Evolutionary conservation across 768 basidiomycete species (phyloP), one percentile per base, ranked within the genome.

Genomic region (Termitomyces eurrhizus): DNA sequence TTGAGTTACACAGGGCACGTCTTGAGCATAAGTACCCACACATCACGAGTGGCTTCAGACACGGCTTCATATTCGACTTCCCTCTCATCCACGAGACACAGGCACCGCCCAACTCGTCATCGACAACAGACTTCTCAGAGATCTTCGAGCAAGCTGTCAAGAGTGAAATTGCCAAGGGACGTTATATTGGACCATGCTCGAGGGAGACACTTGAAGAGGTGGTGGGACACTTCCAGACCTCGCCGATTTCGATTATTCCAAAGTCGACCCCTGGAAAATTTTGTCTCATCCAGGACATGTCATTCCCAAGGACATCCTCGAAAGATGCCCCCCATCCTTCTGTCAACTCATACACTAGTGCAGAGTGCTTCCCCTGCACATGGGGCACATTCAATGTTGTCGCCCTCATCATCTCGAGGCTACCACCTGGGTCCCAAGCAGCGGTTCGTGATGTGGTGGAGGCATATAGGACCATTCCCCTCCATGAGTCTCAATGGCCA

Each of bases 301-400:
- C 68, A 0, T 70, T 64, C 29, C 67, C 46, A 0, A 2, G 1
- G 9, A n/a, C 1, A 4, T 64, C 1, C 57, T 45, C 11, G 1
- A 26, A 5, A 12, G 9, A 2, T 3, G 21, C 0, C 0, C 16
- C 24, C 2, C 64, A 57, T 16, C 48, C 49, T 0, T 72, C 72
- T 0, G 65, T 74, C 16, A 74, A 74, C n/a, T 63, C 58, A 0
- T 12, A 21, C 3, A 66, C 74, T 0, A 36, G 69, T 21, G 56
- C 74, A 0, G 57, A 69, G n/a, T 3, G 63, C 7, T 77, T 69
- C 29, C 75, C 75, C 0, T 72, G 69, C 52, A 73, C 71, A 0
- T 78, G 75, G 75, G 73, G 64, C 7, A 67, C 50, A 0, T 66
- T 66, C 50, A 21, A 18, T 1, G 9, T 35, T 1, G 18, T 64